Percentiles rank a stretch among this genome's conserved stretches.
These are phyloP conservation scores for Colletotrichum godetiae DNA, from an alignment of 2,329 filamentous ascomycete species.

Conservation along the genomic window DNA sequence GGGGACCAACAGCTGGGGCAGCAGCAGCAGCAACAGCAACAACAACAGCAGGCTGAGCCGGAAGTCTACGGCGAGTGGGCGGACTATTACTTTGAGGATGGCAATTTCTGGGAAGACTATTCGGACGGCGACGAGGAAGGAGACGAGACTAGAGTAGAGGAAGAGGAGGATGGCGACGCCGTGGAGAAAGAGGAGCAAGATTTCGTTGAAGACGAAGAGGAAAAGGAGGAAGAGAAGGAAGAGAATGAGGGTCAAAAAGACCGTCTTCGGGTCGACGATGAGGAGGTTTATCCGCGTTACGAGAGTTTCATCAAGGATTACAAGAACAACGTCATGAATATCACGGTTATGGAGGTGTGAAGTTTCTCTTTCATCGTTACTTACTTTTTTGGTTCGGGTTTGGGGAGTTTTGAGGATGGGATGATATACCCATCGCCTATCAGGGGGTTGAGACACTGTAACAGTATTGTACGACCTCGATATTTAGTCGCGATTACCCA, in stretches of 20 bases:
- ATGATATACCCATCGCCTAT: neutral
- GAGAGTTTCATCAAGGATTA: conserved; percentile 34
- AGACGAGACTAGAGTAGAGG: neutral
- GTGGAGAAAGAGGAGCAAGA: neutral
- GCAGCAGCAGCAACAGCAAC: neutral
- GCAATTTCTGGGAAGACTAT: conserved; percentile 27
- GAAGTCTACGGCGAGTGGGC: conserved; percentile 38
- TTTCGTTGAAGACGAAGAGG: neutral
- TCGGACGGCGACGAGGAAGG: neutral
- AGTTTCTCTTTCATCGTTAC: neutral
- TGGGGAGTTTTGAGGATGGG: neutral
- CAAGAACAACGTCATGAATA: conserved; percentile 25
- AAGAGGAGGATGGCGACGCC: neutral
- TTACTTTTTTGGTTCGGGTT: neutral
- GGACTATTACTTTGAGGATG: conserved; percentile 37
- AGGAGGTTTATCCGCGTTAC: conserved; percentile 25
- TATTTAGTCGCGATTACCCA: conserved; percentile 4
- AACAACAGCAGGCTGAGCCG: conserved; percentile 5
- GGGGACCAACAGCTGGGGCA: neutral
- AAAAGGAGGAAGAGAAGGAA: conserved; percentile 1
- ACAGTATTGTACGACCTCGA: neutral
- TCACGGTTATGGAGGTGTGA: conserved; percentile 23
- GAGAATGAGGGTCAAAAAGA: neutral
- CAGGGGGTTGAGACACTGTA: neutral
- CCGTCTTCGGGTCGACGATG: neutral